Percentiles rank a stretch among this genome's conserved stretches.
Conservation (phyloP, 129 eudicot species). For the Flaveria brownii region DNA sequence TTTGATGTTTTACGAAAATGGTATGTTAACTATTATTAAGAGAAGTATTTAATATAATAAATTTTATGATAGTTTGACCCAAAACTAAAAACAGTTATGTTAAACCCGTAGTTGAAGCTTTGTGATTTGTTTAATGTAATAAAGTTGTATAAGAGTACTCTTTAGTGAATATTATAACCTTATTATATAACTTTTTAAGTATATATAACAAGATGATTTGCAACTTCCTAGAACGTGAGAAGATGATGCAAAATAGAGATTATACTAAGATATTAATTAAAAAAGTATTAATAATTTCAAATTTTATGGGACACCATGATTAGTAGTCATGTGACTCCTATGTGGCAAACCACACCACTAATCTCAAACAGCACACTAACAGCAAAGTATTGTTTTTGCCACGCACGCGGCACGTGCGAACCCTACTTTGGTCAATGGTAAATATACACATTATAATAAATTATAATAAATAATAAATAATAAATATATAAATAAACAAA, state of each 20-base stretch:
- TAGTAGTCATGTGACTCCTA: conserved; percentile 42
- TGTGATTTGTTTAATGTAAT: not conserved
- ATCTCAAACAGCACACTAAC: conserved; percentile 43
- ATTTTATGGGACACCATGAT: conserved; percentile 40
- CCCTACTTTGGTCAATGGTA: conserved; percentile 51
- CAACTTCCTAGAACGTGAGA: conserved; percentile 31
- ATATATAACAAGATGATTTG: not conserved
- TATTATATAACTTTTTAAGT: not conserved
- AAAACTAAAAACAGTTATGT: no score
- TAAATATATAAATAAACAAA: conserved; percentile 1
- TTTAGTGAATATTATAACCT: not conserved
- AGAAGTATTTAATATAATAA: no score
- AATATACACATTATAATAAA: conserved; percentile 11
- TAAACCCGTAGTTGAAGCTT: not conserved
- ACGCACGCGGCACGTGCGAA: conserved; percentile 54
- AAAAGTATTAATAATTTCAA: conserved; percentile 14
- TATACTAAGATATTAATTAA: not conserved
- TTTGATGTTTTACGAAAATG: no score
- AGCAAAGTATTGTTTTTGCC: conserved; percentile 42
- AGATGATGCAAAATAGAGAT: conserved; percentile 15
- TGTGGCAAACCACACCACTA: conserved; percentile 40
- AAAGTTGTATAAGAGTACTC: not conserved
- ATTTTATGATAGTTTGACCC: no score
- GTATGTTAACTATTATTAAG: no score
- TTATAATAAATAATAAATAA: not conserved